Conservation (phyloP, 768 basidiomycete genomes). For the Boletus rubescentipes region DNA sequence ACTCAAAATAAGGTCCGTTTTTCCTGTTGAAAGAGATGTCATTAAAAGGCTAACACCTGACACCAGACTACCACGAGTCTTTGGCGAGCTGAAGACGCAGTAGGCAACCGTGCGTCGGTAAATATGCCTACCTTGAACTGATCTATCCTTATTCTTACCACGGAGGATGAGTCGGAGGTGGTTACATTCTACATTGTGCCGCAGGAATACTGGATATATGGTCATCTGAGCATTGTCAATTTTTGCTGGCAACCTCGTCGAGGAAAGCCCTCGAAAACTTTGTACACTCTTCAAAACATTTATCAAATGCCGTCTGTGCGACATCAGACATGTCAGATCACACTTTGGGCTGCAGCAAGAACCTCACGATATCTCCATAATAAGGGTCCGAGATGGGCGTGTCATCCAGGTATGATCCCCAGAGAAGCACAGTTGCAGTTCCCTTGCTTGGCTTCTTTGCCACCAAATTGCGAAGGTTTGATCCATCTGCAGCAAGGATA, state of each 20-base stretch:
- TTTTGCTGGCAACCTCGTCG: slow-evolving; percentile 52
- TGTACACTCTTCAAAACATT: slow-evolving; percentile 75
- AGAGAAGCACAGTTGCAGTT: slow-evolving; percentile 70
- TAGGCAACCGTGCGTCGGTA: slow-evolving; percentile 76
- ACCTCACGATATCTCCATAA: slow-evolving; percentile 64
- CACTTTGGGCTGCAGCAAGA: background rate
- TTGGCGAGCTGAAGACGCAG: slow-evolving; percentile 87
- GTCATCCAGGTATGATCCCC: slow-evolving; percentile 74
- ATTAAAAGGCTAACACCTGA: slow-evolving; percentile 5
- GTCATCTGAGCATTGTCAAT: slow-evolving; percentile 7
- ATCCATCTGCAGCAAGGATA: slow-evolving; percentile 82
- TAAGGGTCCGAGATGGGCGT: slow-evolving; percentile 84
- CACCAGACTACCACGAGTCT: slow-evolving; percentile 85
- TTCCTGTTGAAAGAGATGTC: background rate
- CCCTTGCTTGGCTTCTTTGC: slow-evolving; percentile 50
- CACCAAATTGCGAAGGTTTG: slow-evolving; percentile 64
- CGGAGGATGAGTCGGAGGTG: background rate
- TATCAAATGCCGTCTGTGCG: slow-evolving; percentile 67
- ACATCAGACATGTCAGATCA: slow-evolving; percentile 3
- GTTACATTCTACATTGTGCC: slow-evolving; percentile 10
- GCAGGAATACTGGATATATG: background rate
- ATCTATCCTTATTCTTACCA: background rate
- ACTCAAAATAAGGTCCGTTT: slow-evolving; percentile 82
- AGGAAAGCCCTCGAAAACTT: slow-evolving; percentile 76
- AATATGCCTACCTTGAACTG: slow-evolving; percentile 78